Evolutionary conservation across 2,329 filamentous ascomycete species (phyloP), one percentile per base, ranked within the genome.

Genomic region (Colletotrichum sp.): DNA sequence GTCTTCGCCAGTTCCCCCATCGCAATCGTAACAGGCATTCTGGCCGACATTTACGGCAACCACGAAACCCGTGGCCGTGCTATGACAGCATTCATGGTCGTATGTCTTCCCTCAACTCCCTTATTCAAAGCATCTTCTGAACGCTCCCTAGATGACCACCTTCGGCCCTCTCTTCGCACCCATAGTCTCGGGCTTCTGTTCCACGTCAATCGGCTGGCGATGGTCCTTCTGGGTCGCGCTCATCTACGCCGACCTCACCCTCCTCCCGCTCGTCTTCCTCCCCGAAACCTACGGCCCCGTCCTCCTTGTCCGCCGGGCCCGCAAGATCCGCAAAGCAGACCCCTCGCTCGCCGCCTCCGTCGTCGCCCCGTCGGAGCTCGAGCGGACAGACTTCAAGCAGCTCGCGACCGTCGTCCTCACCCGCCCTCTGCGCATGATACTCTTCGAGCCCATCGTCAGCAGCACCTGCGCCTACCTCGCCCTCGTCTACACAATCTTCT

Each of bases 201-300:
- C 90, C 1, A 81, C 87, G 2, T 88, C 87, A 2, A 88, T 93
- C 30, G 90, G 89, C 30, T 95, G 93, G 93, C 88, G 91, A 57
- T 95, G 93, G 93, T 85, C 89, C 2, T 94, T 94, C 80, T 95
- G 93, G 90, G 89, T 95, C 28, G 93, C 87, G 16, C 86, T 95
- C 18, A 94, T 96, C 21, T 87, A 95, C 71, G 94, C 93, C 3
- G 93, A 90, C 30, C 84, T 84, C 1, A 93, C 92, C 2, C 88
- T 93, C 83, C 82, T 92, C 4, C 85, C 92, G 2, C 84, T 95
- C 16, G 88, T 93, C 76, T 87, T 95, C 73, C 87, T 95, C 74
- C 93, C 92, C 18, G 92, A 94, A 82, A 93, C 92, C 1, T 93
- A 90, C 79, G 89, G 85, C 0, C 92, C 92, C 0, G 85, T 92